phyloP scores from a whole-genome alignment of 495 filamentous ascomycete genomes.

The Xylaria sp. region DNA sequence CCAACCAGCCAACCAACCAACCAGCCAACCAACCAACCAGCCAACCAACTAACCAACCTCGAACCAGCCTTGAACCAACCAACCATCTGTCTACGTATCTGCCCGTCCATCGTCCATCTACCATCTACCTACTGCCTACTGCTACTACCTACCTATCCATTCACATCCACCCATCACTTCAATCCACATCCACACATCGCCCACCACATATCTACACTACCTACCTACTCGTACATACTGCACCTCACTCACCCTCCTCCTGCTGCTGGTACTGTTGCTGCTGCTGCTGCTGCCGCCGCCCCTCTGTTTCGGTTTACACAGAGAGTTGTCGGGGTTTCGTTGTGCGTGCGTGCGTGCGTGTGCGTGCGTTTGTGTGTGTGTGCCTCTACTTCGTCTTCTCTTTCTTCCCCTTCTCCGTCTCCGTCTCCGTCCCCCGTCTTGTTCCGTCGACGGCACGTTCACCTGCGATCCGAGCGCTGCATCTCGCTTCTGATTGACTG shows the following conservation, averaged over 20 bases:
- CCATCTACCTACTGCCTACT: too few species aligned
- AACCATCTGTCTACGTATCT: conserved; percentile 9
- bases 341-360: neutral
- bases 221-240: neutral
- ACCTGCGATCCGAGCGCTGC: conserved; percentile 25
- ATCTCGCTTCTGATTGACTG: conserved; percentile 22
- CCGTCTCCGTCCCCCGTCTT: conserved; percentile 6
- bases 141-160: neutral
- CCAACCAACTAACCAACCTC: neutral
- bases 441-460: conserved; percentile 15
- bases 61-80: too few species aligned
- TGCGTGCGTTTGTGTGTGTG: conserved; percentile 7
- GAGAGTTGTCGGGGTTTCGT: conserved; percentile 1
- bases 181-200: conserved; percentile 22
- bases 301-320: conserved; percentile 3
- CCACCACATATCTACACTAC: conserved; percentile 20
- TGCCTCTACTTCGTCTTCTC: neutral
- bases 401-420: conserved; percentile 2
- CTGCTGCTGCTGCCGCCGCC: neutral
- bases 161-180: conserved; percentile 6
- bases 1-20: conserved; percentile 1
- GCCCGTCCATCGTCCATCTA: too few species aligned
- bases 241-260: too few species aligned
- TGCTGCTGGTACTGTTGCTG: too few species aligned
- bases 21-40: conserved; percentile 1